phyloP scores from a whole-genome alignment of 352 stramenopile species.

The Phytophthora hibernalis region DNA sequence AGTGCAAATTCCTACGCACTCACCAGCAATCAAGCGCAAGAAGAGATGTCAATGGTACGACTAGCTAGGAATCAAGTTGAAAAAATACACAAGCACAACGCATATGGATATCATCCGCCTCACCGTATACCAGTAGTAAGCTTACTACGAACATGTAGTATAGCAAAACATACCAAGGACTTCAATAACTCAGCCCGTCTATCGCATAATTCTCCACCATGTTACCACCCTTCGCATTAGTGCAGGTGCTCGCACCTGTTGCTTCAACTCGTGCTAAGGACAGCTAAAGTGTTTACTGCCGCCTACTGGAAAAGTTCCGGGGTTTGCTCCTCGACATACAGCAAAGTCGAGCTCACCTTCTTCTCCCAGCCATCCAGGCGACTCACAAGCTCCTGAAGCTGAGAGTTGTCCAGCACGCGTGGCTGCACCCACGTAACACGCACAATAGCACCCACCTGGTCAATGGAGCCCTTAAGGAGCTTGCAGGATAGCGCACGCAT shows the following conservation, averaged over 20 bases:
- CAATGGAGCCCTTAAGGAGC: constrained; percentile 95
- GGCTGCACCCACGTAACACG: constrained; percentile 97
- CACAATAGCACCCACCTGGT: constrained; percentile 94
- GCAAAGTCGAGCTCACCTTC: constrained; percentile 85
- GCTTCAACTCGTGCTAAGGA: constrained; percentile 7
- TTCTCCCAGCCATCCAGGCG: constrained; percentile 80
- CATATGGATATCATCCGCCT: too few species aligned
- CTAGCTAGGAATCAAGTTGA: constrained; percentile 15
- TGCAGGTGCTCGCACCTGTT: constrained; percentile 4
- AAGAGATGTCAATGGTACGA: constrained; percentile 65
- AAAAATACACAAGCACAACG: too few species aligned
- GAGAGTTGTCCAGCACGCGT: constrained; percentile 81
- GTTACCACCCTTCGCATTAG: constrained; percentile 21
- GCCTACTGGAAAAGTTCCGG: constrained; percentile 87
- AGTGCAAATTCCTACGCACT: constrained; percentile 20
- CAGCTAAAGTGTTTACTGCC: constrained; percentile 5
- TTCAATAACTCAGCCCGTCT: too few species aligned
- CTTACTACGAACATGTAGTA: too few species aligned
- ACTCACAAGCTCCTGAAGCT: constrained; percentile 77
- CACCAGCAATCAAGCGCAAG: constrained; percentile 41
- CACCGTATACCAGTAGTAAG: too few species aligned
- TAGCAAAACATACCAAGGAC: background rate
- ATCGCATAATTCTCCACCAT: constrained; percentile 28
- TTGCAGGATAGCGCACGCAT: constrained; percentile 97
- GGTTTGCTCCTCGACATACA: constrained; percentile 89